A percentile compares a stretch with the other conserved stretches of the same genome.
Evolutionary conservation across 2,329 filamentous ascomycete genomes (phyloP).

Genomic region (Colletotrichum sp.): DNA sequence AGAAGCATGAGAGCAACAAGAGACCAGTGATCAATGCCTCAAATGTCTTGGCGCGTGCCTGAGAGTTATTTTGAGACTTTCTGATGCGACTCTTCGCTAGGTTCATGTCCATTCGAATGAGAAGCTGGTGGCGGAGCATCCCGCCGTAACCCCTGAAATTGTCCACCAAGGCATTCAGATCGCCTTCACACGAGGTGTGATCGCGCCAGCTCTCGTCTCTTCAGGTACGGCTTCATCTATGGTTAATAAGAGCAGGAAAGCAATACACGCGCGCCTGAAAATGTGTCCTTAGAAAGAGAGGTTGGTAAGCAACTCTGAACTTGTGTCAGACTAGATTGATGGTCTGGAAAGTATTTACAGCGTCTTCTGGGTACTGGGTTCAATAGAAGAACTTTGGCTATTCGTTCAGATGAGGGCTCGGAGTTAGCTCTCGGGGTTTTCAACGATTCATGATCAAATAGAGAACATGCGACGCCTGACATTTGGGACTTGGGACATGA

Average conservation of each 20-base stretch:
- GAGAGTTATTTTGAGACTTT: neutral
- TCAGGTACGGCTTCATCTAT: neutral
- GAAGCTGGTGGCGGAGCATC: neutral
- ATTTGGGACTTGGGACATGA: neutral
- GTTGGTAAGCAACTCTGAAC: neutral
- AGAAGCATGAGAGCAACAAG: neutral
- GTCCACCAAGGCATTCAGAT: neutral
- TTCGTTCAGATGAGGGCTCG: neutral
- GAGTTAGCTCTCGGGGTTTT: neutral
- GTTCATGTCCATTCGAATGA: neutral
- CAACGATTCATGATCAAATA: neutral
- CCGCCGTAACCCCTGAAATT: neutral
- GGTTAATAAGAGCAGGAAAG: accelerated
- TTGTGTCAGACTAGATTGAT: neutral
- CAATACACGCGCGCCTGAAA: neutral
- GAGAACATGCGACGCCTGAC: neutral
- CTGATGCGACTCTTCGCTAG: neutral
- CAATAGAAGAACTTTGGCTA: neutral
- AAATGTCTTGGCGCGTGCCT: neutral
- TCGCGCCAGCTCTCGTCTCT: neutral
- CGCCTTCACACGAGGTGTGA: neutral
- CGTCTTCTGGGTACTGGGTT: neutral
- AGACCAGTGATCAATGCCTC: neutral
- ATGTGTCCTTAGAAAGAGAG: neutral
- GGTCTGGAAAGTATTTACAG: neutral